Evolutionary conservation across 2,329 filamentous ascomycete genomes (phyloP).

Genomic region (Blumeria graminis): DNA sequence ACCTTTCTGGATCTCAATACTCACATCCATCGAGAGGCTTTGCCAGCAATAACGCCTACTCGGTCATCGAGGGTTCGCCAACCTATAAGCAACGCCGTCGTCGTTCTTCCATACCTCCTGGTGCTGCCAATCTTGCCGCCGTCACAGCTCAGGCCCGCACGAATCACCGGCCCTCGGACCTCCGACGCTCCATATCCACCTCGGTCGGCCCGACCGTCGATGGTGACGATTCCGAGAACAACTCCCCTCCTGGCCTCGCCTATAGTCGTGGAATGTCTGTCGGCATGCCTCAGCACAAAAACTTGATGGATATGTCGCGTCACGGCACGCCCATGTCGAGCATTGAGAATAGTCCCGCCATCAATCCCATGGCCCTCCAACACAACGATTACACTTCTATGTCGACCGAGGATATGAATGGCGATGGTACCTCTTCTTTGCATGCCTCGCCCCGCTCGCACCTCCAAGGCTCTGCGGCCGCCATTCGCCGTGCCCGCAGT

Average conservation of each 20-base stretch:
- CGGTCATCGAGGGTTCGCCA: conserved; percentile 88
- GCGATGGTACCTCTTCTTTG: conserved; percentile 27
- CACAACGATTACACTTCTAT: conserved; percentile 45
- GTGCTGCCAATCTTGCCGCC: conserved; percentile 42
- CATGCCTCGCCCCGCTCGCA: conserved; percentile 36
- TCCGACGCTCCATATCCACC: conserved; percentile 71
- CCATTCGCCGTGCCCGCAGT: conserved; percentile 72
- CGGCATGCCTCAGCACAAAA: conserved; percentile 46
- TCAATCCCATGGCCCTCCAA: conserved; percentile 44
- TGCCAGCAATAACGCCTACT: conserved; percentile 59
- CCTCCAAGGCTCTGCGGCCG: conserved; percentile 47
- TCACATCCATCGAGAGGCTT: conserved; percentile 44
- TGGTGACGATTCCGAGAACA: conserved; percentile 51
- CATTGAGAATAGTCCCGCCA: conserved; percentile 56
- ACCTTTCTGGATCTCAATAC: conserved; percentile 59
- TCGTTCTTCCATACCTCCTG: conserved; percentile 74
- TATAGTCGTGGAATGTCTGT: conserved; percentile 47
- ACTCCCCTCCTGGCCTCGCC: conserved; percentile 54
- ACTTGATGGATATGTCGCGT: conserved; percentile 61
- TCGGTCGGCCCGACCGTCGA: conserved; percentile 68
- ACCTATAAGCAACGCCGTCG: conserved; percentile 95
- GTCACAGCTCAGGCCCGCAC: conserved; percentile 28
- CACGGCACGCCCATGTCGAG: conserved; percentile 77
- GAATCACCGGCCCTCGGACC: conserved; percentile 63
- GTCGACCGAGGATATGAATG: conserved; percentile 33